phyloP scores from a whole-genome alignment of 257 asterid species.

The Solanum medicagineum region DNA sequence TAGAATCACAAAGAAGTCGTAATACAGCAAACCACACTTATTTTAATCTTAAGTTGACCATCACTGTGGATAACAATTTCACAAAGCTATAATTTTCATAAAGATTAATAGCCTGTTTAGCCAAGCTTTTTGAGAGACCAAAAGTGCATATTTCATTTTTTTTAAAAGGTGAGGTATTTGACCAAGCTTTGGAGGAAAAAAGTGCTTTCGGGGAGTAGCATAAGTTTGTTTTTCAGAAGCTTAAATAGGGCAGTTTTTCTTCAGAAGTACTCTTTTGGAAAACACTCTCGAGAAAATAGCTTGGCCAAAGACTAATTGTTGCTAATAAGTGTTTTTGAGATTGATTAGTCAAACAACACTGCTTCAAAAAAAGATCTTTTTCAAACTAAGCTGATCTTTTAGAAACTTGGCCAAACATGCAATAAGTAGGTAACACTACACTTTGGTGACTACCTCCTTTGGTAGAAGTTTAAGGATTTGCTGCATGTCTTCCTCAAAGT shows the following conservation, averaged over 20 bases:
- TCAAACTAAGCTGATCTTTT: neutral
- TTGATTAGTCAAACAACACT: neutral
- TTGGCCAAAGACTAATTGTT: neutral
- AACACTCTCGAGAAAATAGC: neutral
- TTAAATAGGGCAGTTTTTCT: neutral
- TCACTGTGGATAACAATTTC: neutral
- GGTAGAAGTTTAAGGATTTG: constrained; percentile 72
- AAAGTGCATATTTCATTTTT: neutral
- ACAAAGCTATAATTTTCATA: neutral
- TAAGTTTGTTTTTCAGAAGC: neutral
- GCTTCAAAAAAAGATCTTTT: neutral
- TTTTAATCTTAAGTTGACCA: neutral
- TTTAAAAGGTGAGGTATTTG: neutral
- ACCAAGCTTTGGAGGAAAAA: neutral
- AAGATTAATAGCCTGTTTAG: neutral
- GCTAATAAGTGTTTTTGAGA: neutral
- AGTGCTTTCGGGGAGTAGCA: neutral
- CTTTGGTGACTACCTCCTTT: constrained; percentile 50
- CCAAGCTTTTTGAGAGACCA: no score
- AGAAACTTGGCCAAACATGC: neutral
- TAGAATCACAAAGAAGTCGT: neutral
- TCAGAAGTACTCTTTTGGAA: neutral
- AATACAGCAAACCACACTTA: neutral
- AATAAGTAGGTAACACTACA: neutral
- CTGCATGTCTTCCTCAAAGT: constrained; percentile 92